These are phyloP conservation scores for Galerina sulciceps DNA, from an alignment of 768 basidiomycete genomes.

Conservation along the genomic window DNA sequence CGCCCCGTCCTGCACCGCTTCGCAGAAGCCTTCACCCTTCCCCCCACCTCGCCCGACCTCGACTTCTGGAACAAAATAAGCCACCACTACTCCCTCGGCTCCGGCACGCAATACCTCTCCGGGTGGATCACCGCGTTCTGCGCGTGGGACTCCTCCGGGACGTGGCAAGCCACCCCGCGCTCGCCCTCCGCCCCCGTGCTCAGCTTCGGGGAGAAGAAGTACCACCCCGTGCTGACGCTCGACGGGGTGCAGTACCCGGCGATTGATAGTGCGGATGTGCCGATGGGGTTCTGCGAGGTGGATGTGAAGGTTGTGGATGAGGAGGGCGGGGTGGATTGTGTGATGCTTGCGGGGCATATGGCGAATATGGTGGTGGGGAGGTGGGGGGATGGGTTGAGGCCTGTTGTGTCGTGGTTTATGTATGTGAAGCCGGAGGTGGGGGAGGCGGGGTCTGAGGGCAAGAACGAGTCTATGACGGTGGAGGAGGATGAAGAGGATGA, in stretches of 20 bases:
- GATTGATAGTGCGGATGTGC: slow-evolving; percentile 15
- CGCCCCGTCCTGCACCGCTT: slow-evolving; percentile 42
- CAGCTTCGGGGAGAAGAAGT: background rate
- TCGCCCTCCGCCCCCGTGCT: background rate
- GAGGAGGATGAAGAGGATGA: background rate
- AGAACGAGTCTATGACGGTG: no score
- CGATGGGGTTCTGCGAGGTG: slow-evolving; percentile 22
- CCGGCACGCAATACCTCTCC: slow-evolving; percentile 32
- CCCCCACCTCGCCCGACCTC: slow-evolving; percentile 24
- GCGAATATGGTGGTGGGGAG: slow-evolving; percentile 11
- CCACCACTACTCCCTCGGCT: slow-evolving; percentile 15
- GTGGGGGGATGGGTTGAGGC: slow-evolving; percentile 16
- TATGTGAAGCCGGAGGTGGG: slow-evolving; percentile 9
- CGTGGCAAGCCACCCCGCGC: slow-evolving; percentile 9
- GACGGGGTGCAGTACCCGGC: slow-evolving; percentile 16
- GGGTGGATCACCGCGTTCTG: slow-evolving; percentile 31
- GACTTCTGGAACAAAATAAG: slow-evolving; percentile 44
- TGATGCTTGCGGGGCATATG: slow-evolving; percentile 28
- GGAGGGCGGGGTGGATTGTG: slow-evolving; percentile 15
- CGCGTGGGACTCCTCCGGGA: slow-evolving; percentile 19
- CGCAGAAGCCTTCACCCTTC: slow-evolving; percentile 36
- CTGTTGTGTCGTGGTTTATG: slow-evolving; percentile 22
- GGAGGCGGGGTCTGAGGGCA: background rate
- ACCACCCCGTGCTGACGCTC: slow-evolving; percentile 7
- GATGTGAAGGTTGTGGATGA: slow-evolving; percentile 23